Evolutionary conservation across 2,329 filamentous ascomycete genomes (phyloP).

Genomic region (Fonsecaea nubica): DNA sequence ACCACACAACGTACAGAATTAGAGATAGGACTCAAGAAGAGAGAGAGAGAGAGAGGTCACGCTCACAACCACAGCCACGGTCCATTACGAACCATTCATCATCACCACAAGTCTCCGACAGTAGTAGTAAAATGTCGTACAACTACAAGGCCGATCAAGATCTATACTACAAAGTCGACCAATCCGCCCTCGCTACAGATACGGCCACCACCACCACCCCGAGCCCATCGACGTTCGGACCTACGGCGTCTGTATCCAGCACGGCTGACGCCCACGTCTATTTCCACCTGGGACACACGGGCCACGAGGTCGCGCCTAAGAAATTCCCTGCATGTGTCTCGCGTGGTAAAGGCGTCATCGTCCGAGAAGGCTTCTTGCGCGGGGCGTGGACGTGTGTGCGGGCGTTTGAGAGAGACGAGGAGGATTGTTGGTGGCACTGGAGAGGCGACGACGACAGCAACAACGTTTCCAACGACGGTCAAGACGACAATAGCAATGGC

Average conservation of each 20-base stretch:
- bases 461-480: too few species aligned
- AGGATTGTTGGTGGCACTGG: too few species aligned
- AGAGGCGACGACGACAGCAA: neutral
- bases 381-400: neutral
- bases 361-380: neutral
- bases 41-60: too few species aligned
- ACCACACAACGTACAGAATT: too few species aligned
- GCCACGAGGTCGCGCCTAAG: slow-evolving; percentile 1
- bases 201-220: too few species aligned
- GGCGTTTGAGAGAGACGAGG: neutral
- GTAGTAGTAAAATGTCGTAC: too few species aligned
- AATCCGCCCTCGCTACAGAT: neutral
- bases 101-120: neutral
- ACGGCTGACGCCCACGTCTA: neutral
- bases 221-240: neutral
- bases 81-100: neutral
- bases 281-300: neutral
- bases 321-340: neutral
- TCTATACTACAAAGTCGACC: neutral
- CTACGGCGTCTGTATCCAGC: neutral
- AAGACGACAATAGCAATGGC: too few species aligned
- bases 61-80: too few species aligned
- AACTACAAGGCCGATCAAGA: too few species aligned
- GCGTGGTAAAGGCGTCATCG: neutral
- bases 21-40: too few species aligned